These are phyloP conservation scores for Tricholoma hemisulphureum DNA, from an alignment of 768 basidiomycete species.

Conservation along the genomic window DNA sequence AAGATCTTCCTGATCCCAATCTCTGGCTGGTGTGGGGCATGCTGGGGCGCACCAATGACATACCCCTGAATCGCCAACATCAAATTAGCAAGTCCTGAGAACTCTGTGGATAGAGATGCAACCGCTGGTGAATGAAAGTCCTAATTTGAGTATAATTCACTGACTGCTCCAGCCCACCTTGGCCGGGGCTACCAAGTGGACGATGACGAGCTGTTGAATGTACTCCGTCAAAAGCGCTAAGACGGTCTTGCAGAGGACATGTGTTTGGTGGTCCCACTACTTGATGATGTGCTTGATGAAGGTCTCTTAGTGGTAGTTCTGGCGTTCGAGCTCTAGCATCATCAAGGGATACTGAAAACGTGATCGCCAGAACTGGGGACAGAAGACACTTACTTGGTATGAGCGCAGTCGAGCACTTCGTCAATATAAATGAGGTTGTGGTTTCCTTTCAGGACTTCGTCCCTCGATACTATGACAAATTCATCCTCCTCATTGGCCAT, in stretches of 20 bases:
- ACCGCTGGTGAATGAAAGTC: too few relatives aligned
- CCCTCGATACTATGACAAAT: too few relatives aligned
- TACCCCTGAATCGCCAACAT: constrained; percentile 25
- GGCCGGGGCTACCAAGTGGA: constrained; percentile 51
- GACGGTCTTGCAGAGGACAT: constrained; percentile 41
- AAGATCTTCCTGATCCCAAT: constrained; percentile 29
- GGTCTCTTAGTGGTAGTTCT: constrained; percentile 59
- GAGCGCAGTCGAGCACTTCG: constrained; percentile 48
- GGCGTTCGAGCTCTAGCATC: constrained; percentile 65
- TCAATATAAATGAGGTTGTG: constrained; percentile 43
- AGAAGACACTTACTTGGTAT: too few relatives aligned
- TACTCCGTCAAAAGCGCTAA: constrained; percentile 37
- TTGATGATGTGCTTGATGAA: constrained; percentile 46
- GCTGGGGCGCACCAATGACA: too few relatives aligned
- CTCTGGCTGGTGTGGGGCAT: too few relatives aligned
- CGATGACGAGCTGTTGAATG: constrained; percentile 40
- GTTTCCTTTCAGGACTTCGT: neutral
- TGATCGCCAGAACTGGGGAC: too few relatives aligned
- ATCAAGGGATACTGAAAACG: too few relatives aligned
- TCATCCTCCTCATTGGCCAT: neutral
- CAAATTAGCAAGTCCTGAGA: constrained; percentile 22
- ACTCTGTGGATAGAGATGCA: constrained; percentile 39
- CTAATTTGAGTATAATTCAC: too few relatives aligned
- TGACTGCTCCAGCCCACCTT: constrained; percentile 50
- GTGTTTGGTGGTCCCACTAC: constrained; percentile 50